Percentiles rank a stretch among this genome's conserved stretches.
Evolutionary conservation across 2,329 filamentous ascomycete genomes (phyloP).

Genomic region (Claviceps cyperi): DNA sequence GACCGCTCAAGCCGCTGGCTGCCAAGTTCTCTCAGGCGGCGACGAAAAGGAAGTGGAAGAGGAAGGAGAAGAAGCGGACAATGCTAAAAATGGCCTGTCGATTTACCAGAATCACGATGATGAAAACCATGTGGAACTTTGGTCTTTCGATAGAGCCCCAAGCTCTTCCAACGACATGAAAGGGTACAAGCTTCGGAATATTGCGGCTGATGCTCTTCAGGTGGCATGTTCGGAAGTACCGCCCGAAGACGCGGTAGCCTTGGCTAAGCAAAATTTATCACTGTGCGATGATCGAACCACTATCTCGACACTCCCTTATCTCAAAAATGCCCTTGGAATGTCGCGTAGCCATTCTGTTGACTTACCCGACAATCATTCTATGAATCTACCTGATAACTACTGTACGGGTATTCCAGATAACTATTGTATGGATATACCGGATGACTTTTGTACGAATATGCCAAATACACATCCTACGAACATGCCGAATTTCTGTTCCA

Average conservation of each 20-base stretch:
- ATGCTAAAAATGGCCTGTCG: slow-evolving; percentile 8
- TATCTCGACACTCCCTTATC: slow-evolving; percentile 3
- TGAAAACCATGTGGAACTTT: not conserved
- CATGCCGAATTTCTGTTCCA: too few relatives aligned
- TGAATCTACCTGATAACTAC: too few relatives aligned
- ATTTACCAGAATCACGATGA: not conserved
- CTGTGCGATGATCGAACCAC: slow-evolving; percentile 18
- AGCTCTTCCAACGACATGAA: slow-evolving; percentile 1
- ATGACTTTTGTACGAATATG: too few relatives aligned
- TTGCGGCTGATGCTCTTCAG: slow-evolving; percentile 20
- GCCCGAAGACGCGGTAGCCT: slow-evolving; percentile 13
- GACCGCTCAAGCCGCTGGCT: slow-evolving; percentile 43
- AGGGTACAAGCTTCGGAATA: slow-evolving; percentile 14
- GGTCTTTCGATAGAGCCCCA: not conserved
- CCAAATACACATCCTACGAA: too few relatives aligned
- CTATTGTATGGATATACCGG: too few relatives aligned
- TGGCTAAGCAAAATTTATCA: slow-evolving; percentile 18
- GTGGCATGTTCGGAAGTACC: slow-evolving; percentile 2
- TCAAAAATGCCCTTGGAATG: slow-evolving; percentile 1
- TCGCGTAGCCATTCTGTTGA: too few relatives aligned
- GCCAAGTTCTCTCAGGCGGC: slow-evolving; percentile 34
- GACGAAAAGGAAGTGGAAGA: slow-evolving; percentile 25
- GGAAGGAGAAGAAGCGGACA: slow-evolving; percentile 9
- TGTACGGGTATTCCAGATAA: too few relatives aligned
- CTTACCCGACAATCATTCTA: too few relatives aligned